These are phyloP conservation scores for Aureobasidium lini DNA, from an alignment of 2,329 filamentous ascomycete genomes.

Conservation along the genomic window DNA sequence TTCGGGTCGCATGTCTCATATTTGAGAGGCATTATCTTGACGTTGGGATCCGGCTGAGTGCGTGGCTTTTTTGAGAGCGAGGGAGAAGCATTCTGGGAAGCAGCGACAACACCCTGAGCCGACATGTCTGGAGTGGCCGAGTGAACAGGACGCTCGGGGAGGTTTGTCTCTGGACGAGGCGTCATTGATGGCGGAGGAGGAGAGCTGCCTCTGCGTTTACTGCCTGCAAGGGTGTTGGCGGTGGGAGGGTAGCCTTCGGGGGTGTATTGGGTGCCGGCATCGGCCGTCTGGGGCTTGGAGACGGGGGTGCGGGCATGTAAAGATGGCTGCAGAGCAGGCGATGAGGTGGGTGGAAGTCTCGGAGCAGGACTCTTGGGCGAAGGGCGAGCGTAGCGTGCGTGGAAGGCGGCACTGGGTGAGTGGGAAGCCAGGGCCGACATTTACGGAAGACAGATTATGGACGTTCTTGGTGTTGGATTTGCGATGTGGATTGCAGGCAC, in stretches of 20 bases:
- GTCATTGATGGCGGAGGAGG: constrained; percentile 23
- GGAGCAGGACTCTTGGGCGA: constrained; percentile 2
- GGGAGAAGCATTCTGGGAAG: background rate
- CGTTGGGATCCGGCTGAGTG: constrained; percentile 29
- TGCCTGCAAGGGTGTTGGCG: constrained; percentile 17
- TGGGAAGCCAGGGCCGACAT: constrained; percentile 27
- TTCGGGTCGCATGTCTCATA: constrained; percentile 79
- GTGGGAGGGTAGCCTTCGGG: constrained; percentile 42
- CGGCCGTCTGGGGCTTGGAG: constrained; percentile 25
- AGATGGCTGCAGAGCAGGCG: background rate
- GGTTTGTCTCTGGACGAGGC: constrained; percentile 17
- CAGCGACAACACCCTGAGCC: background rate
- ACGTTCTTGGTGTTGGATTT: background rate
- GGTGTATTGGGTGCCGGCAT: constrained; percentile 49
- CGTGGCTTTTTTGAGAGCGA: constrained; percentile 6
- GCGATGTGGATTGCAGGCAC: background rate
- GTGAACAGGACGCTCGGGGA: background rate
- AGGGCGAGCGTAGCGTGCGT: constrained; percentile 1
- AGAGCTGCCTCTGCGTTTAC: constrained; percentile 24
- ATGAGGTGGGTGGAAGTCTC: constrained; percentile 3
- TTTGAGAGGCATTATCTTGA: constrained; percentile 57
- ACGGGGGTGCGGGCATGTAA: constrained; percentile 12
- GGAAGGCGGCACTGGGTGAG: constrained; percentile 22
- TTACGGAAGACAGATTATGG: constrained; percentile 7
- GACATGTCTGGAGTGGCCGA: background rate